These are phyloP conservation scores for Blastobotrys parvus DNA, from an alignment of 805 yeast species.

Conservation along the genomic window DNA sequence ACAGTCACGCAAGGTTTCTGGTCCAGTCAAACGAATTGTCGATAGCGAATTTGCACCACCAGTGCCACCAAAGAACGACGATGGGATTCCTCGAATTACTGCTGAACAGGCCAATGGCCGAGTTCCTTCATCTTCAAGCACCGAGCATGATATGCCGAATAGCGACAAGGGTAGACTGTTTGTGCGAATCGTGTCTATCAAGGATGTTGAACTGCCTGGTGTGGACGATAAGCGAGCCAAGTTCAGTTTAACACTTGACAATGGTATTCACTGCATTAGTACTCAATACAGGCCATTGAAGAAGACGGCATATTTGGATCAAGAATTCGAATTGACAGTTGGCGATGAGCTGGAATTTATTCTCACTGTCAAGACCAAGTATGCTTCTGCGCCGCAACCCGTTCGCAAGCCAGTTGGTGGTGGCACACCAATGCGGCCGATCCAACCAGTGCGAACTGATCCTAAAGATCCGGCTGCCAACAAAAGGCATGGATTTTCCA, in stretches of 20 bases:
- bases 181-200: conserved; percentile 16
- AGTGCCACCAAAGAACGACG: neutral
- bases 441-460: neutral
- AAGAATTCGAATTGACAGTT: conserved; percentile 73
- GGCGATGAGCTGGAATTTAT: conserved; percentile 54
- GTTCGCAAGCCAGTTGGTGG: conserved; percentile 16
- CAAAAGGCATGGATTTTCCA: conserved; percentile 1
- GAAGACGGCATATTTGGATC: conserved; percentile 37
- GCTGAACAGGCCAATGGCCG: neutral
- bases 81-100: neutral
- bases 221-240: conserved; percentile 29
- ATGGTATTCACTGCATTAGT: conserved; percentile 68
- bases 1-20: conserved; percentile 12
- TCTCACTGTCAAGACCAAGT: conserved; percentile 60
- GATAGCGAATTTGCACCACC: neutral
- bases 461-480: conserved; percentile 2
- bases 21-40: conserved; percentile 15
- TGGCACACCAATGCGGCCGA: neutral
- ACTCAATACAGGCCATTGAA: conserved; percentile 41
- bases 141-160: conserved; percentile 10
- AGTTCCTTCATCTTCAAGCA: neutral
- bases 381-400: too few species aligned
- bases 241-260: conserved; percentile 50
- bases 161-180: conserved; percentile 21
- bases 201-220: conserved; percentile 38